Evolutionary conservation across 129 eudicot species (phyloP).

Genomic region (Helianthus annuus): DNA sequence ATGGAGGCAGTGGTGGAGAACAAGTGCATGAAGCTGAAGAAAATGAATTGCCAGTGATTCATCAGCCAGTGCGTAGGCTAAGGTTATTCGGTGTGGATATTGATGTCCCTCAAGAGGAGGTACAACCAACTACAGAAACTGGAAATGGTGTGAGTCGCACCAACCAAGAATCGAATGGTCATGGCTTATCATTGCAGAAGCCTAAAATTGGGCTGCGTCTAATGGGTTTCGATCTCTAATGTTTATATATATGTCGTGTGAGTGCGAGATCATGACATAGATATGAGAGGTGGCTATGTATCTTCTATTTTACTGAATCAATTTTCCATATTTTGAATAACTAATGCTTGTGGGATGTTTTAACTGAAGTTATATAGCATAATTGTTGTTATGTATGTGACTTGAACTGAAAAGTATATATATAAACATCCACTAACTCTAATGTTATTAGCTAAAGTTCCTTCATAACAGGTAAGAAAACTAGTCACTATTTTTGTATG

Average conservation of each 20-base stretch:
- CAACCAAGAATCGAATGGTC: not conserved
- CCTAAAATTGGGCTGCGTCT: conserved; percentile 19
- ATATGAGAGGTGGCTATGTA: not conserved
- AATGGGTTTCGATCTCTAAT: conserved; percentile 19
- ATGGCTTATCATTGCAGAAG: conserved; percentile 6
- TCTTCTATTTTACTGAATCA: not conserved
- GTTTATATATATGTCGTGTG: not conserved
- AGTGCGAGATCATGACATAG: not conserved
- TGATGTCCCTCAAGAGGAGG: conserved; percentile 1
- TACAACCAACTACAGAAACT: not conserved
- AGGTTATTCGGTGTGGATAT: conserved; percentile 12
- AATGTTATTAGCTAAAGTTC: no score
- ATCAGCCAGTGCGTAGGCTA: not conserved
- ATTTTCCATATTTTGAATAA: not conserved
- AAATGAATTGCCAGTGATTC: not conserved
- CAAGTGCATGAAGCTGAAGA: not conserved
- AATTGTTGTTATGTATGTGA: not conserved
- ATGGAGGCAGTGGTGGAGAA: conserved; percentile 3
- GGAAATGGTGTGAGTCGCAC: not conserved
- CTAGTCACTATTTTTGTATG: no score
- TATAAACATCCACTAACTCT: no score
- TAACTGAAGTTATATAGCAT: conserved; percentile 5
- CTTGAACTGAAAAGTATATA: not conserved
- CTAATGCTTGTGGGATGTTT: not conserved
- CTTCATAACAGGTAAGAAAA: no score